These are phyloP conservation scores for Pseudisothecium myosuroides DNA, from an alignment of 225 moss, liverwort and hornwort genomes.

Conservation along the genomic window DNA sequence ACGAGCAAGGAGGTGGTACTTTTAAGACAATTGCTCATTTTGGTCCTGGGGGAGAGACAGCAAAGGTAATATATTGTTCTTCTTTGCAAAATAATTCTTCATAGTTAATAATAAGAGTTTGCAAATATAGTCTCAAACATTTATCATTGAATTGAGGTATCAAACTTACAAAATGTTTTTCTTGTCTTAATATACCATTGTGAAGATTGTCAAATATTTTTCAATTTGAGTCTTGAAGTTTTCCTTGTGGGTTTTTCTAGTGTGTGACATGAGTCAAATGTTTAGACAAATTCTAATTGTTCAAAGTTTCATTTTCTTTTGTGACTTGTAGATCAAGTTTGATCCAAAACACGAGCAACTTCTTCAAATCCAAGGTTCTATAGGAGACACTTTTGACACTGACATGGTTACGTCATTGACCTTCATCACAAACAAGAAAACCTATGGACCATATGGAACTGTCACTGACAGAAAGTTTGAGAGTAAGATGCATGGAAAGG, in stretches of 20 bases:
- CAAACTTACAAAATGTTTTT: neutral
- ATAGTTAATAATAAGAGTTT: neutral
- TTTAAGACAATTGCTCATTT: neutral
- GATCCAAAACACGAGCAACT: neutral
- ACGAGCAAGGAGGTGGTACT: neutral
- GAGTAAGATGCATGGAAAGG: neutral
- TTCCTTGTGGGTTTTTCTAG: neutral
- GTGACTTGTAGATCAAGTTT: neutral
- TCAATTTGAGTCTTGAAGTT: too few species aligned
- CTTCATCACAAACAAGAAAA: neutral
- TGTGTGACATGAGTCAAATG: neutral
- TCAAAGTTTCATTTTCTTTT: neutral
- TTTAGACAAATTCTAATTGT: neutral
- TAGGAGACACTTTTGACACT: neutral
- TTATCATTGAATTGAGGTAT: neutral
- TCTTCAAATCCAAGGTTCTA: neutral
- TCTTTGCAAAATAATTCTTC: neutral
- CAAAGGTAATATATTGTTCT: neutral
- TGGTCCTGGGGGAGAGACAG: neutral
- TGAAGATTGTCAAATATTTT: neutral
- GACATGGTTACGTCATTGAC: neutral
- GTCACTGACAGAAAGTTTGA: neutral
- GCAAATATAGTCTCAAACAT: too few species aligned
- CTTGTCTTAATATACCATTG: neutral
- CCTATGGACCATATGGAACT: neutral